These are phyloP conservation scores for Senna tora DNA, from an alignment of 306 rosid genomes.

Conservation along the genomic window DNA sequence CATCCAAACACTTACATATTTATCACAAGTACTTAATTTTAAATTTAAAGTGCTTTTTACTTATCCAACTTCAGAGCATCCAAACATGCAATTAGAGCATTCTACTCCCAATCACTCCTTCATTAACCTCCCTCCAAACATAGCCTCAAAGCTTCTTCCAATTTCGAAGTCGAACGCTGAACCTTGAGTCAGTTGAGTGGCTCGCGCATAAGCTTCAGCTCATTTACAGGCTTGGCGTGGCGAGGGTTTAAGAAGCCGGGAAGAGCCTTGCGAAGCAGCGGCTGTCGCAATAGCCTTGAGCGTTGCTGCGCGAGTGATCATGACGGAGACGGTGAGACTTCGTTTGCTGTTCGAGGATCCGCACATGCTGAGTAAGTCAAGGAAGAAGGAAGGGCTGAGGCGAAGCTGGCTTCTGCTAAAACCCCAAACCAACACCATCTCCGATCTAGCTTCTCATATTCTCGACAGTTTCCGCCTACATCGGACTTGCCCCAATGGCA, in stretches of 20 bases:
- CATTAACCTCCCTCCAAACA: too few relatives aligned
- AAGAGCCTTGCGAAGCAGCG: neutral
- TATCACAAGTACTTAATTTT: too few relatives aligned
- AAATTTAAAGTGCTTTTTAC: too few relatives aligned
- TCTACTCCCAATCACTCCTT: too few relatives aligned
- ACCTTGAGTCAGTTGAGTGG: neutral
- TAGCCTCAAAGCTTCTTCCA: too few relatives aligned
- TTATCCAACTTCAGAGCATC: too few relatives aligned
- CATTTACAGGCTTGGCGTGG: neutral
- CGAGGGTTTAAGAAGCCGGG: conserved; percentile 47
- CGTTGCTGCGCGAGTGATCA: conserved; percentile 19
- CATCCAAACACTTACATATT: too few relatives aligned
- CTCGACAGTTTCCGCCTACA: conserved; percentile 56
- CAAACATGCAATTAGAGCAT: too few relatives aligned
- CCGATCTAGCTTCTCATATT: conserved; percentile 64
- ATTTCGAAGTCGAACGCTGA: too few relatives aligned
- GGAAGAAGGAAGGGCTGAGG: conserved; percentile 59
- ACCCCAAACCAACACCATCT: conserved; percentile 68
- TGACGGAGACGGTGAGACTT: conserved; percentile 60
- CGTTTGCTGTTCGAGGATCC: conserved; percentile 68
- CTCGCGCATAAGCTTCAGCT: neutral
- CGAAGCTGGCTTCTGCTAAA: conserved; percentile 86
- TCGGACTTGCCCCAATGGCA: conserved; percentile 68
- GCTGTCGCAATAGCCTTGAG: neutral
- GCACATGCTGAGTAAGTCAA: conserved; percentile 55